Evolutionary conservation across 371 early-diverging fungal genomes (phyloP).

Genomic region (Mucor racemosus): DNA sequence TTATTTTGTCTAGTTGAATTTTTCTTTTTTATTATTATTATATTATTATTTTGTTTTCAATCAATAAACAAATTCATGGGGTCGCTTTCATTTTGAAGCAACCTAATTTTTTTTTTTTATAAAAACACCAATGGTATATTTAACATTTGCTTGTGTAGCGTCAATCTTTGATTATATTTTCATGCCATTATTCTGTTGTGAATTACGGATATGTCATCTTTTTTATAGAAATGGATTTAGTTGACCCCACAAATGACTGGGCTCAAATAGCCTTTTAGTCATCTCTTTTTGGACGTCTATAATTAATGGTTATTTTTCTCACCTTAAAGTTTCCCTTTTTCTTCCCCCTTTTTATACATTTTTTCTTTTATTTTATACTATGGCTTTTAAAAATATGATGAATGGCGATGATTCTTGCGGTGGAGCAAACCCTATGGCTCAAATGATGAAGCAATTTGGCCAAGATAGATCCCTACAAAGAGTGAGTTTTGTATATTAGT

Average conservation of each 20-base stretch:
- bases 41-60: not conserved
- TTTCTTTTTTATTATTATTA: too few species aligned
- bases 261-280: not conserved
- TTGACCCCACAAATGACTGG: not conserved
- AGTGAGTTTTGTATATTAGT: slow-evolving; percentile 31
- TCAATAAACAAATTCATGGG: not conserved
- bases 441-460: slow-evolving; percentile 62
- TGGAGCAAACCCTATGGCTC: slow-evolving; percentile 62
- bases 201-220: not conserved
- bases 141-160: too few species aligned
- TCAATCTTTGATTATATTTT: too few species aligned
- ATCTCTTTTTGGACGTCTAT: not conserved
- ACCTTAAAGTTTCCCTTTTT: not conserved
- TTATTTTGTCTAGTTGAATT: not conserved
- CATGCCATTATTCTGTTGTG: too few species aligned
- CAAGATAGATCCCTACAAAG: slow-evolving; percentile 57
- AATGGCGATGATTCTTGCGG: slow-evolving; percentile 59
- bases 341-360: not conserved
- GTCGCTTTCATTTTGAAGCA: not conserved
- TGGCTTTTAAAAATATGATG: slow-evolving; percentile 43
- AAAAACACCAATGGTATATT: too few species aligned
- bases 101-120: not conserved
- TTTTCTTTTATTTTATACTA: not conserved
- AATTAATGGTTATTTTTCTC: not conserved
- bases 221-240: not conserved